Percentiles rank a stretch among this genome's conserved stretches.
These are phyloP conservation scores for Vitis hybrid DNA, from an alignment of 177 flowering plant species.

Conservation along the genomic window DNA sequence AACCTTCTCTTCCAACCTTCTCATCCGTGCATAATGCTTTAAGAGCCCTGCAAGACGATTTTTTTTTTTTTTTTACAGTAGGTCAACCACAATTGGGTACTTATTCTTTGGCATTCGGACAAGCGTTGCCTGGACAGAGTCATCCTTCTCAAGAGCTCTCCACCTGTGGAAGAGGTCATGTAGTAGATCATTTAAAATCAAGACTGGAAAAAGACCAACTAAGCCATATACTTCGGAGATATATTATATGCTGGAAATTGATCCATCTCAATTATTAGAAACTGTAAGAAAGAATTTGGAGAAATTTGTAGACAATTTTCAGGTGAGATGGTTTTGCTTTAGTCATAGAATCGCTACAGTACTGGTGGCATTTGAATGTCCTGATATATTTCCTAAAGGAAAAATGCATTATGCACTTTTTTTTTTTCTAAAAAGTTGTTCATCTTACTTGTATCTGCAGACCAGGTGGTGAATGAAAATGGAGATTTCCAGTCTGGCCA, in stretches of 20 bases:
- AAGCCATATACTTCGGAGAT: too few species aligned
- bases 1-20: not conserved
- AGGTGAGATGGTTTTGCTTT: not conserved
- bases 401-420: not conserved
- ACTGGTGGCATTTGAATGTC: too few species aligned
- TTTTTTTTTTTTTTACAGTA: constrained; percentile 27
- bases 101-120: constrained; percentile 74
- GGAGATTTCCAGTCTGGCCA: constrained; percentile 62
- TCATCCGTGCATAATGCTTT: too few species aligned
- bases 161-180: constrained; percentile 37
- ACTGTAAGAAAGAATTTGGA: too few species aligned
- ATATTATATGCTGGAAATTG: too few species aligned
- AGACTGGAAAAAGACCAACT: not conserved
- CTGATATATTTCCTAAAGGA: too few species aligned
- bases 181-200: not conserved
- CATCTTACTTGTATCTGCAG: constrained; percentile 59
- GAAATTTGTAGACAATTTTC: too few species aligned
- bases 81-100: constrained; percentile 53
- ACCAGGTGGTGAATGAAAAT: constrained; percentile 65
- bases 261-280: too few species aligned
- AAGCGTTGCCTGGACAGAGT: constrained; percentile 59
- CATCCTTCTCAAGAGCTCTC: constrained; percentile 53
- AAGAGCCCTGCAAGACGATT: not conserved
- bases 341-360: too few species aligned
- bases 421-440: not conserved